phyloP scores from a whole-genome alignment of 768 basidiomycete genomes.

The Hysterangium stoloniferum region DNA sequence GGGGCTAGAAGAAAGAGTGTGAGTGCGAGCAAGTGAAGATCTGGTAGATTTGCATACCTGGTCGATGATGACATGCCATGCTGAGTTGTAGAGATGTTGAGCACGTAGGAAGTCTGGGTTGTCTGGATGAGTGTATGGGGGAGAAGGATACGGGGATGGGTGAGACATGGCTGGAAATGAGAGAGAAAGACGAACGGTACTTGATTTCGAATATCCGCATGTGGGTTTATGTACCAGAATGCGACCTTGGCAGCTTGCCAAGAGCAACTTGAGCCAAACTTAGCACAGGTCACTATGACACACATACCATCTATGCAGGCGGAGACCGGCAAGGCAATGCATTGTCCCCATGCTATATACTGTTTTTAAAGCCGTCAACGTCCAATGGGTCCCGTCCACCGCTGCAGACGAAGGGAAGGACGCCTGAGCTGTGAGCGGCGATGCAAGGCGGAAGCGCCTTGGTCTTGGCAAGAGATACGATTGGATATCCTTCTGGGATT shows the following conservation, averaged over 20 bases:
- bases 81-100: constrained; percentile 31
- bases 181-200: neutral
- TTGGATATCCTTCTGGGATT: too few species aligned
- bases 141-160: constrained; percentile 16
- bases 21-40: neutral
- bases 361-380: too few species aligned
- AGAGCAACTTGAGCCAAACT: constrained; percentile 10
- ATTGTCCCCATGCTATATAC: too few species aligned
- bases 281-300: too few species aligned
- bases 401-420: too few species aligned
- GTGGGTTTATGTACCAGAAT: constrained; percentile 9
- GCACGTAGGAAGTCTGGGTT: constrained; percentile 12
- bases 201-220: constrained; percentile 1
- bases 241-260: constrained; percentile 11
- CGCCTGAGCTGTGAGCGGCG: too few species aligned
- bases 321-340: too few species aligned
- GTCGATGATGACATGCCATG: constrained; percentile 38
- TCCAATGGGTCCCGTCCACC: too few species aligned
- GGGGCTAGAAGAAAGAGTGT: constrained; percentile 35
- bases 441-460: too few species aligned
- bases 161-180: neutral
- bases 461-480: too few species aligned
- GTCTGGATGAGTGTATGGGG: constrained; percentile 15
- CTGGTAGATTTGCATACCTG: constrained; percentile 36
- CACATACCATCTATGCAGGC: too few species aligned